Base-by-base conservation (phyloP, 352 stramenopile species). In the Phytophthora brassicae region DNA sequence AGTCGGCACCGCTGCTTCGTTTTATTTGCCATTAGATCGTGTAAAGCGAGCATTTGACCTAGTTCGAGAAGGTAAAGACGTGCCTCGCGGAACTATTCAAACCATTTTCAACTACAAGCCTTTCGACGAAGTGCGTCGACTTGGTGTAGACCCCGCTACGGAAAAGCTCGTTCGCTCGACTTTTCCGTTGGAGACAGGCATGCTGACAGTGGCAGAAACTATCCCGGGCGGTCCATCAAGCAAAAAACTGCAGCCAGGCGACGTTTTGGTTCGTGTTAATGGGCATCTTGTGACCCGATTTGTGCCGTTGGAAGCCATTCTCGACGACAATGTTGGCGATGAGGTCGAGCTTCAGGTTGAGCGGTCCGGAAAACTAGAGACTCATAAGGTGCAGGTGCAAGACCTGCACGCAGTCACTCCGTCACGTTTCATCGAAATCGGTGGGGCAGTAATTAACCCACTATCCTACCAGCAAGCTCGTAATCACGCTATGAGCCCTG, bases 381-480 rank as follows among this genome's bases (percentile, higher is more conserved):
- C 67, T 2, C 68, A 81, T 8, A 76, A 70, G 6, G 45, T 96
- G 23, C 70, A 81, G 17, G 85, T 96, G 13, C 80, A 96, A 57
- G 87, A 97, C 53, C 68, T 97, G 17, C 88, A 97, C 51, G 76
- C 72, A 4, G 75, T 97, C 38, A 97, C 88, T 14, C 88, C 87
- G 14, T 94, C 84, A 2, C 71, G 74, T 1, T 96, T 95, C 49
- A 72, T 97, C 38, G 89, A 96, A 49, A 89, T 96, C 12, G 87
- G 86, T 19, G 88, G 87, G 12, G 88, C 85, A 16, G 82, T 96
- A 4, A 86, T 97, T 41, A 96, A 97, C 45, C 77, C 88, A 1
- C 54, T 97, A 8, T 97, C 88, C 28, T 97, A 96, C 51, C 86
- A 96, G 45, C 87, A 97, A 86, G 88, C 89, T 6, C 83, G 88